phyloP scores from a whole-genome alignment of 352 stramenopile species.

The Pythium periplocum region DNA sequence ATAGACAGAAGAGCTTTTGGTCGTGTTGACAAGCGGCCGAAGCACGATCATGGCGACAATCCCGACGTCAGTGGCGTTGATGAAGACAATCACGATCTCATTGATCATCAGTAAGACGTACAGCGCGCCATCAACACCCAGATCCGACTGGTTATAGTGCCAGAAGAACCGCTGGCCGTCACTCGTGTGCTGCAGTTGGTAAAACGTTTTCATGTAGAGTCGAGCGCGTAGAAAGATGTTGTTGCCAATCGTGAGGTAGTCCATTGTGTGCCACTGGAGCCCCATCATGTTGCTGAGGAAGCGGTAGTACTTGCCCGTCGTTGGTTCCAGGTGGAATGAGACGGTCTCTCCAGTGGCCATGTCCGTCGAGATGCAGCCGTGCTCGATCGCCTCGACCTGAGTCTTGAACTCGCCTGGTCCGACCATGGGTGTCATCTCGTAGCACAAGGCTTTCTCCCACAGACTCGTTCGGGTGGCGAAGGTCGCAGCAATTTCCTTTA shows the following conservation, averaged over 20 bases:
- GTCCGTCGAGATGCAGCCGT: constrained; percentile 17
- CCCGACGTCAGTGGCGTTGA: constrained; percentile 16
- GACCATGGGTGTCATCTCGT: constrained; percentile 10
- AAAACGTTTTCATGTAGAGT: constrained; percentile 12
- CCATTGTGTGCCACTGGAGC: constrained; percentile 16
- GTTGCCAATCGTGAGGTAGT: constrained; percentile 15
- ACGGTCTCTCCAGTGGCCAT: constrained; percentile 3
- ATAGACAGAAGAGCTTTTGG: constrained; percentile 1
- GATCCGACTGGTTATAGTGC: constrained; percentile 9
- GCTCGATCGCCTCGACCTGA: constrained; percentile 7
- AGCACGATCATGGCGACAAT: constrained; percentile 18
- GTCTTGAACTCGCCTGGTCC: background rate
- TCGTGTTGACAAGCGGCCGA: constrained; percentile 8
- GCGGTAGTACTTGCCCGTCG: constrained; percentile 18
- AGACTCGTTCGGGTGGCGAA: constrained; percentile 10
- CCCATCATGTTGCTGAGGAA: constrained; percentile 13
- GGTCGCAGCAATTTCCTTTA: constrained; percentile 3
- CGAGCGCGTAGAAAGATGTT: constrained; percentile 13
- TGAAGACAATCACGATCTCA: constrained; percentile 16
- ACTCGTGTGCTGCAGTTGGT: constrained; percentile 3
- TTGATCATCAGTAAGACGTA: constrained; percentile 18
- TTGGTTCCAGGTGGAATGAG: constrained; percentile 8
- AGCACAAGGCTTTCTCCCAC: constrained; percentile 18
- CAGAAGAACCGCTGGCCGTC: constrained; percentile 1
- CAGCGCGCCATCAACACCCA: constrained; percentile 17